Evolutionary conservation across 1,139 yeast species (phyloP).

Genomic region (Debaryomyces subglobosus): DNA sequence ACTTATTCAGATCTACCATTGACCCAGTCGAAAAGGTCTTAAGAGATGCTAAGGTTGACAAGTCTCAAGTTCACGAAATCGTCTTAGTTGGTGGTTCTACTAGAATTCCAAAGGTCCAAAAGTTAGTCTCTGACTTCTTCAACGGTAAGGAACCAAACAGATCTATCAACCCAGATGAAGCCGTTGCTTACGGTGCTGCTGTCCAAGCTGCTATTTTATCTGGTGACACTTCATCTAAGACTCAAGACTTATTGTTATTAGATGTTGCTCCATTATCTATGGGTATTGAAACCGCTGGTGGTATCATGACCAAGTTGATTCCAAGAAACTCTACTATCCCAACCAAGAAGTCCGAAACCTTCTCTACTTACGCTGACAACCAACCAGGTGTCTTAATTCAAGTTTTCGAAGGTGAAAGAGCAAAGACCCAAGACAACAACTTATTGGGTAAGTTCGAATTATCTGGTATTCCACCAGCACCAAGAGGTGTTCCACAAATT

Average conservation of each 20-base stretch:
- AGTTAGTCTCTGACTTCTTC: conserved; percentile 95
- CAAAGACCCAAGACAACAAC: conserved; percentile 94
- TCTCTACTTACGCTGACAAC: conserved; percentile 96
- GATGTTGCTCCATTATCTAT: conserved; percentile 93
- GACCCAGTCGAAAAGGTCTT: conserved; percentile 98
- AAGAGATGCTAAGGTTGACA: conserved; percentile 90
- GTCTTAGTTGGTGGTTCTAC: conserved; percentile 99
- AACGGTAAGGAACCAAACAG: conserved; percentile 95
- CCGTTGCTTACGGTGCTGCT: conserved; percentile 98
- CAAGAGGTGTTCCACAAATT: conserved; percentile 97
- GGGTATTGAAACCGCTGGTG: conserved; percentile 98
- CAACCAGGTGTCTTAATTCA: conserved; percentile 96
- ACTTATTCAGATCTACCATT: conserved; percentile 92
- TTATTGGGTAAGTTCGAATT: conserved; percentile 94
- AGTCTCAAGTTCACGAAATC: conserved; percentile 88
- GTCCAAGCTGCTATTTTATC: conserved; percentile 92
- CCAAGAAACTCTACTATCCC: conserved; percentile 98
- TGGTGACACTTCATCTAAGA: conserved; percentile 65
- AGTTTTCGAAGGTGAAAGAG: conserved; percentile 97
- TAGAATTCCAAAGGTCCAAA: conserved; percentile 98
- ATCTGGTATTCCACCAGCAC: conserved; percentile 96
- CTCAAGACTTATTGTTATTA: conserved; percentile 82
- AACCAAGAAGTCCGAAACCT: conserved; percentile 93
- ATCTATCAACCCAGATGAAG: conserved; percentile 98
- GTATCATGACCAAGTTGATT: conserved; percentile 96